Conservation (phyloP, 148 eudicot genomes). For the Rhododendron molle region DNA sequence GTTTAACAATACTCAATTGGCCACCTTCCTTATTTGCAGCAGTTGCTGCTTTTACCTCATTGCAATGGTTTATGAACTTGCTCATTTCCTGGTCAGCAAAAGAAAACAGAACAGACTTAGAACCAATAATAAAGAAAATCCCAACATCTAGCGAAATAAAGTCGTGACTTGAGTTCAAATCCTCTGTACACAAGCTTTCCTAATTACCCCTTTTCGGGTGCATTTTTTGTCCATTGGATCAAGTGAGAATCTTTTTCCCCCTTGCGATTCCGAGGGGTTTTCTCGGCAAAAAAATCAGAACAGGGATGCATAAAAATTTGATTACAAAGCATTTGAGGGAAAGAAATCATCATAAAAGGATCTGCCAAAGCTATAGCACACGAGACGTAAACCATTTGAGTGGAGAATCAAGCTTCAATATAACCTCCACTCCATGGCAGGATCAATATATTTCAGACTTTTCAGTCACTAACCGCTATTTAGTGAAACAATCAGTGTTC, state of each 20-base stretch:
- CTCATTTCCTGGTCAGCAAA: constrained; percentile 52
- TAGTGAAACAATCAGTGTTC: no score
- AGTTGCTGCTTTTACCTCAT: constrained; percentile 81
- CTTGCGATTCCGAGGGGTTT: neutral
- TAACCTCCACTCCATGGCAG: neutral
- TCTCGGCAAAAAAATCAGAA: neutral
- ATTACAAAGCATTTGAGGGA: neutral
- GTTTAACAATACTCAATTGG: constrained; percentile 63
- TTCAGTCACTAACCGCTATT: neutral
- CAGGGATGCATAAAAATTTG: neutral
- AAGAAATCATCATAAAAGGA: neutral
- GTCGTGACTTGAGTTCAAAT: neutral
- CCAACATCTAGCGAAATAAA: neutral
- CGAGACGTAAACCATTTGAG: neutral
- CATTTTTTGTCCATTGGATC: neutral
- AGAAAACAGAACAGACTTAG: constrained; percentile 7
- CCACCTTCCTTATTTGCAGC: constrained; percentile 90
- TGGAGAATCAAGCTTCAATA: neutral
- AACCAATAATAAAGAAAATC: neutral
- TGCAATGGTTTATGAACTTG: constrained; percentile 78
- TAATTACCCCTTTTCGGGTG: neutral
- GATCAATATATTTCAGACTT: neutral
- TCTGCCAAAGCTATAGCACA: neutral
- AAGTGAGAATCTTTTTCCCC: neutral
- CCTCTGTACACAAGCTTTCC: neutral